Evolutionary conservation across 768 basidiomycete genomes (phyloP), one percentile per base, ranked within the genome.

Genomic region (Tremella fuciformis): DNA sequence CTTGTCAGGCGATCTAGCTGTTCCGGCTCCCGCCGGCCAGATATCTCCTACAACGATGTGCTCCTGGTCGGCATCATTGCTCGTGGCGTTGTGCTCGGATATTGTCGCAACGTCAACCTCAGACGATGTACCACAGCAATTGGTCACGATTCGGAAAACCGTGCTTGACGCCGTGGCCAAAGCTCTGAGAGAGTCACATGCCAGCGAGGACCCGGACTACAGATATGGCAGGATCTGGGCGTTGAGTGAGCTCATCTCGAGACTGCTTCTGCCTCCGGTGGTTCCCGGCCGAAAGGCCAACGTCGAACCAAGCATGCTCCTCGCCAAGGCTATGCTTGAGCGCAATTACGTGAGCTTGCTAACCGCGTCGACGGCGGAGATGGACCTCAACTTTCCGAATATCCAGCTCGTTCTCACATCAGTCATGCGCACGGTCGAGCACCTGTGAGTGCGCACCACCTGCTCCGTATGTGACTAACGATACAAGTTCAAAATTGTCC

Each of bases 281-380:
- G 59, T 79, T 79, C 62, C 62, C 6, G 65, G 56, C n/a, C 64
- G 62, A 55, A 59, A 59, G 58, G 82, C 84, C 46, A 84, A 82
- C 63, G 82, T 80, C 50, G 94, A 91, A 50, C 82, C 82, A n/a
- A 87, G 87, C 2, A 87, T 92, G 8, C 93, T 96, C 61, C 83
- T 98, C 53, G 91, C 94, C 19, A 97, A 97, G 79, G 83, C 93
- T 62, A 99, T 99, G 96, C 79, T 99, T 51, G 96, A 99, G 81
- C 97, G 97, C 80, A 89, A 89, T 71, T 93, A 90, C 63, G 96
- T 97, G 15, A 83, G 88, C 3, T 86, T 87, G 0, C 80, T 99
- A 37, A 97, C 96, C 0, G 87, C 81, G 42, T 87, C 91, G 11
- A 81, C 97, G 16, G 86, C 88, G 3, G 96, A 99, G 53, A 85